Evolutionary conservation across 2,329 filamentous ascomycete genomes (phyloP).

Genomic region (Monilinia fructigena): DNA sequence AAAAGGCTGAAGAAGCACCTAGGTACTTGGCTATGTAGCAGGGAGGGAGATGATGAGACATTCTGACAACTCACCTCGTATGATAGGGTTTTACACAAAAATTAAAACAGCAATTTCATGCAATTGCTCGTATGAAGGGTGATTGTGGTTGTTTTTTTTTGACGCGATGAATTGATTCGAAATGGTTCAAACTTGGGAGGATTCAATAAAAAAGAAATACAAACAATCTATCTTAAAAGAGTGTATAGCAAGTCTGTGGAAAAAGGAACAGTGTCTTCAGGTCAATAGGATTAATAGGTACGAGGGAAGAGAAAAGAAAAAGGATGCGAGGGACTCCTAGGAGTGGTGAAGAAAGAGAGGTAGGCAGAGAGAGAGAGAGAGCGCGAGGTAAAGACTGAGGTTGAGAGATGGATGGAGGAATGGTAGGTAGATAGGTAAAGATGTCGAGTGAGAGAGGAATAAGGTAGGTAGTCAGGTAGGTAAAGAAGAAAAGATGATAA

Average conservation of each 20-base stretch:
- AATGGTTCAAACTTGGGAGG: not conserved
- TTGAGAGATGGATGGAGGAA: not conserved
- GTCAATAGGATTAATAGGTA: conserved; percentile 11
- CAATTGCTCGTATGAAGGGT: not conserved
- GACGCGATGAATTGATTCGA: not conserved
- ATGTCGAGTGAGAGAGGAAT: not conserved
- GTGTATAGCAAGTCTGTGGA: conserved; percentile 1
- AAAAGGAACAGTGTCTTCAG: not conserved
- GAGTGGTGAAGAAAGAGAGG: not conserved
- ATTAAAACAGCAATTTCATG: conserved; percentile 11
- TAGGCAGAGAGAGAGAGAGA: not conserved
- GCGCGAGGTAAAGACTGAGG: not conserved
- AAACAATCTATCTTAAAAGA: not conserved
- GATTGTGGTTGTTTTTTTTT: not conserved
- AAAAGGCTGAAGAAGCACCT: not conserved
- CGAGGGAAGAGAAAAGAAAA: not conserved
- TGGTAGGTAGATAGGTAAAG: not conserved
- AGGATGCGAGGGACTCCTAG: conserved; percentile 17
- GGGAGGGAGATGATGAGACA: conserved; percentile 7
- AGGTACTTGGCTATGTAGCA: not conserved
- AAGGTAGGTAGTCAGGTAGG: not conserved
- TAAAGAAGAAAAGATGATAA: not conserved
- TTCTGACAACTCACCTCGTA: conserved; percentile 24
- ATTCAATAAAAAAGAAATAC: conserved; percentile 12
- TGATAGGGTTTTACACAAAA: conserved; percentile 11